A percentile compares a stretch with the other conserved stretches of the same genome.
Conservation (phyloP, 192 early-diverging fungal species). For the Mortierella antarctica region DNA sequence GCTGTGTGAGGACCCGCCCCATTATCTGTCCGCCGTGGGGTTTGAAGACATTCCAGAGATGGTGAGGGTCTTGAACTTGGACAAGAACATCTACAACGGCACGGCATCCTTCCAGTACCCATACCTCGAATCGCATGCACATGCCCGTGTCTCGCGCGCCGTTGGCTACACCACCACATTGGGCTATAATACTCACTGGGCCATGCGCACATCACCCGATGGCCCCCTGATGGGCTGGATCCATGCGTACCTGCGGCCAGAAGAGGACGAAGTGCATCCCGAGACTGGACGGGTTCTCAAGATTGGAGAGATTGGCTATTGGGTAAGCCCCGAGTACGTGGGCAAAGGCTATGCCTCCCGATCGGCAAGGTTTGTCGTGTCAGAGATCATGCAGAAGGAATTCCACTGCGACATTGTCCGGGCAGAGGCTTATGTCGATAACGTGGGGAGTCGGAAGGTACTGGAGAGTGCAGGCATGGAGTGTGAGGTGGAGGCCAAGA, state of each 20-base stretch:
- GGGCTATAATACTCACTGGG: slow-evolving; percentile 35
- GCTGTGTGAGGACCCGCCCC: slow-evolving; percentile 24
- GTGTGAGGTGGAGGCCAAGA: slow-evolving; percentile 18
- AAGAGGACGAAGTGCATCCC: slow-evolving; percentile 11
- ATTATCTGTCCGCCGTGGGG: slow-evolving; percentile 31
- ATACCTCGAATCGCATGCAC: slow-evolving; percentile 27
- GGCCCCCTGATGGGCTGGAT: slow-evolving; percentile 43
- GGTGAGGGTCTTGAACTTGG: slow-evolving; percentile 35
- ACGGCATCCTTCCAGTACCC: slow-evolving; percentile 38
- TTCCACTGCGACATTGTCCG: slow-evolving; percentile 28
- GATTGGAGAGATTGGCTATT: slow-evolving; percentile 29
- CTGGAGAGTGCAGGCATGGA: slow-evolving; percentile 18
- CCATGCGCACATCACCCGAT: slow-evolving; percentile 36
- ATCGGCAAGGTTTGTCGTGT: slow-evolving; percentile 13
- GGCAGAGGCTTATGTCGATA: slow-evolving; percentile 10
- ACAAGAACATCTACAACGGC: slow-evolving; percentile 38
- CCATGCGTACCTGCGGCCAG: slow-evolving; percentile 10
- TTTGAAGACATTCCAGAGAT: slow-evolving; percentile 33
- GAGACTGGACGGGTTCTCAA: slow-evolving; percentile 10
- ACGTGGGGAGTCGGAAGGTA: slow-evolving; percentile 16
- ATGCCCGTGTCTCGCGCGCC: slow-evolving; percentile 16
- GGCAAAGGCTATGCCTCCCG: slow-evolving; percentile 22
- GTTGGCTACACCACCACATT: neutral
- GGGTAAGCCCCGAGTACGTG: slow-evolving; percentile 32
- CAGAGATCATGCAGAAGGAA: slow-evolving; percentile 31